Evolutionary conservation across 441 rosid genomes (phyloP).

Genomic region (Metrosideros polymorpha): DNA sequence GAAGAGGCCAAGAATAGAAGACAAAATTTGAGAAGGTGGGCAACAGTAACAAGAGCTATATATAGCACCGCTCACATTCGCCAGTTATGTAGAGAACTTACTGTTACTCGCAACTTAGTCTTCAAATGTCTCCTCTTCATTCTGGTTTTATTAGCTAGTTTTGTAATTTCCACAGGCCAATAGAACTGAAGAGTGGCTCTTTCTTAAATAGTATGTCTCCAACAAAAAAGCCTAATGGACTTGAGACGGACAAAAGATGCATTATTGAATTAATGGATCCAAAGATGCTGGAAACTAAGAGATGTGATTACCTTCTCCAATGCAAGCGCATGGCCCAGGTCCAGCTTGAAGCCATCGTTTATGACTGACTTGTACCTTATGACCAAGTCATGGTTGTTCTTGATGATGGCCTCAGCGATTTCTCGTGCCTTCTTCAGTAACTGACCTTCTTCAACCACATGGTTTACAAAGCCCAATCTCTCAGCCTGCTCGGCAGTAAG

Average conservation of each 20-base stretch:
- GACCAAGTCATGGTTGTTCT: constrained; percentile 67
- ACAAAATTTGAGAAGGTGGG: background rate
- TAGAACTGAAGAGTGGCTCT: background rate
- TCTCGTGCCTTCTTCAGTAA: constrained; percentile 48
- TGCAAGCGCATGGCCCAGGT: constrained; percentile 59
- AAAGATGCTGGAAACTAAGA: background rate
- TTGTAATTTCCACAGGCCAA: background rate
- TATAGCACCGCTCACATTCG: background rate
- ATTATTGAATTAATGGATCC: background rate
- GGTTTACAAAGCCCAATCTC: constrained; percentile 76
- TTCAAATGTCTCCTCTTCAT: background rate
- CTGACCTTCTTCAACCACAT: constrained; percentile 64
- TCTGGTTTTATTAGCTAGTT: background rate
- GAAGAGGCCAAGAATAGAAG: background rate
- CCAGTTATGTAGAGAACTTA: background rate
- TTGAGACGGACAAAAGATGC: background rate
- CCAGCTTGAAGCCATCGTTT: constrained; percentile 72
- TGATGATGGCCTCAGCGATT: constrained; percentile 58
- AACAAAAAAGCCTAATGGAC: background rate
- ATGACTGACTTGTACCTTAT: constrained; percentile 63
- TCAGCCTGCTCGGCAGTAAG: constrained; percentile 76
- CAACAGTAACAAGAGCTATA: background rate
- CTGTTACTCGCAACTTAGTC: background rate
- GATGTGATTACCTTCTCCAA: constrained; percentile 55
- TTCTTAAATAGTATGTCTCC: background rate